Conservation (phyloP, 2,329 filamentous ascomycete species). For the Hypoxylon sp. region DNA sequence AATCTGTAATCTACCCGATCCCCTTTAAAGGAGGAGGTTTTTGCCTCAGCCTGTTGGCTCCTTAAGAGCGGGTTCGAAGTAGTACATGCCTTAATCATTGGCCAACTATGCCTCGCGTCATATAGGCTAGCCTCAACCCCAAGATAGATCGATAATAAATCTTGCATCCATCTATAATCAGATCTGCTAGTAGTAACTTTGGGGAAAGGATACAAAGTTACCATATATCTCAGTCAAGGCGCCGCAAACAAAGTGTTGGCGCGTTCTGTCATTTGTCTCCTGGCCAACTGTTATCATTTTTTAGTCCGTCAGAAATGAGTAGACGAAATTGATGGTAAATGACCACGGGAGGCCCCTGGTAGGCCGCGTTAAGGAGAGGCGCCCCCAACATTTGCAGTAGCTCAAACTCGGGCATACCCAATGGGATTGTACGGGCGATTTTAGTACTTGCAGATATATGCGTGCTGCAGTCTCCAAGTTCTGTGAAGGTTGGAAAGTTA, state of each 20-base stretch:
- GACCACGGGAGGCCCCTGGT: conserved; percentile 2
- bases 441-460: conserved; percentile 5
- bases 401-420: conserved; percentile 4
- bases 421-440: conserved; percentile 9
- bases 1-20: background rate
- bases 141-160: background rate
- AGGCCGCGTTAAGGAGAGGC: conserved; percentile 1
- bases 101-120: conserved; percentile 1
- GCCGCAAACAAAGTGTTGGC: background rate
- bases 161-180: background rate
- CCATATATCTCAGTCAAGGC: background rate
- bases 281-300: conserved; percentile 1
- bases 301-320: conserved; percentile 2
- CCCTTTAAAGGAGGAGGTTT: background rate
- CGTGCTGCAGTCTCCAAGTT: conserved; percentile 3
- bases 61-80: background rate
- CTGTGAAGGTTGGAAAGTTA: conserved; percentile 10
- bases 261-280: background rate
- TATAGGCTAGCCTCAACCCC: background rate
- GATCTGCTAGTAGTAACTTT: background rate
- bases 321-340: conserved; percentile 9
- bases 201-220: background rate
- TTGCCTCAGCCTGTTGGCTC: background rate
- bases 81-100: conserved; percentile 1
- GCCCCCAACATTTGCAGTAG: conserved; percentile 3